Evolutionary conservation across 768 basidiomycete genomes (phyloP), one percentile per base, ranked within the genome.

Genomic region (Rhizopogon vulgaris): DNA sequence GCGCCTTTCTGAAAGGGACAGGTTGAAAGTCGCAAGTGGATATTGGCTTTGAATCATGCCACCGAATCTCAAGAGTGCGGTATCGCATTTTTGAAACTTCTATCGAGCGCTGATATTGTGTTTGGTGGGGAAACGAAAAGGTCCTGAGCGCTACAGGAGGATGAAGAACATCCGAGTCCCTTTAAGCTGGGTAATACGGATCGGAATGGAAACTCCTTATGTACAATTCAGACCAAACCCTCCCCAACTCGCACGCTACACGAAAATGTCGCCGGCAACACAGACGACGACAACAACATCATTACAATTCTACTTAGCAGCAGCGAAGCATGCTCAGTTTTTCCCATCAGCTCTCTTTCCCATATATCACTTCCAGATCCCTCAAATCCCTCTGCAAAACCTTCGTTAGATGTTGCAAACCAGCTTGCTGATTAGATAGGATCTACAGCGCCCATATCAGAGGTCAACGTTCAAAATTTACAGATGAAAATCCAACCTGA

Each of bases 21-120:
- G 91, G 86, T 65, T 98, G 96, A 64, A 96, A 96, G 75, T 99
- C 96, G 69, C 90, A 92, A 14, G 93, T 90, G 40, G 92, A 94
- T 69, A 99, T 94, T 41, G 93, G 93, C 64, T 91, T 91, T 68
- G 79, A 84, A 74, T 94, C 93, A 76, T 96, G 93, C 93, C 93
- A 96, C 57, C 94, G 80, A 64, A 96, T 96, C 73, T 94, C 93
- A 41, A 94, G 80, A 3, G 91, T 92, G 54, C 88, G 80, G 67
- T 88, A 90, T 55, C 90, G 85, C 90, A 94, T 94, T 30, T 55
- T 57, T 55, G 38, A 22, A 48, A 27, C 32, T 46, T 34, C 14
- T 34, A 46, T 27, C 14, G 45, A 46, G 43, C 8, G 12, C 17
- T 32, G 43, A 17, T 15, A 45, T 18, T 12, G 18, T 22, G 12